Conservation (phyloP, 768 basidiomycete species). For the Suillus tomentosus region DNA sequence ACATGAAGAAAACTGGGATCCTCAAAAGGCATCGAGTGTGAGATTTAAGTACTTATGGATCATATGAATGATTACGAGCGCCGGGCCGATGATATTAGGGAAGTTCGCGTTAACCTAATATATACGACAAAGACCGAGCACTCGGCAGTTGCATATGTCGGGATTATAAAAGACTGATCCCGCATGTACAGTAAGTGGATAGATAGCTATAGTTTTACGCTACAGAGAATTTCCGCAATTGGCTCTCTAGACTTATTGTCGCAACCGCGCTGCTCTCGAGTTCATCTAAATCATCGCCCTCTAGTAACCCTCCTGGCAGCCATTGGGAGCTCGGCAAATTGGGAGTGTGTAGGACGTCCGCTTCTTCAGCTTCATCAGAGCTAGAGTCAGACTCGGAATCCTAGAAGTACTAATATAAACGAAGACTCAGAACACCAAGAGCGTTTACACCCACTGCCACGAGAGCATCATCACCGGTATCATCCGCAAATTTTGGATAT, state of each 20-base stretch:
- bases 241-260: neutral
- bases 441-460: neutral
- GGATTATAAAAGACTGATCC: no score
- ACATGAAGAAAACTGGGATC: slow-evolving; percentile 22
- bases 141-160: neutral
- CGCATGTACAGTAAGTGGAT: no score
- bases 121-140: no score
- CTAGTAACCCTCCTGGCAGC: neutral
- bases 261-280: neutral
- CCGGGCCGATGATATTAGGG: neutral
- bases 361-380: neutral
- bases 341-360: neutral
- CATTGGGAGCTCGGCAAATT: neutral
- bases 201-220: neutral
- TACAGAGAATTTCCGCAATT: neutral
- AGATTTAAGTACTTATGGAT: neutral
- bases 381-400: neutral
- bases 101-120: neutral
- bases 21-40: neutral
- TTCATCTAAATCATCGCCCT: neutral
- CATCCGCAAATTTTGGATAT: neutral
- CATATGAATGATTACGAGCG: neutral
- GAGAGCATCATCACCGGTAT: neutral
- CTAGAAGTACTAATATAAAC: neutral
- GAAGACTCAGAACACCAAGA: neutral